Percentiles rank a stretch among this genome's conserved stretches.
Conservation (phyloP, 495 filamentous ascomycete genomes). For the Lasiosphaeria ovina region DNA sequence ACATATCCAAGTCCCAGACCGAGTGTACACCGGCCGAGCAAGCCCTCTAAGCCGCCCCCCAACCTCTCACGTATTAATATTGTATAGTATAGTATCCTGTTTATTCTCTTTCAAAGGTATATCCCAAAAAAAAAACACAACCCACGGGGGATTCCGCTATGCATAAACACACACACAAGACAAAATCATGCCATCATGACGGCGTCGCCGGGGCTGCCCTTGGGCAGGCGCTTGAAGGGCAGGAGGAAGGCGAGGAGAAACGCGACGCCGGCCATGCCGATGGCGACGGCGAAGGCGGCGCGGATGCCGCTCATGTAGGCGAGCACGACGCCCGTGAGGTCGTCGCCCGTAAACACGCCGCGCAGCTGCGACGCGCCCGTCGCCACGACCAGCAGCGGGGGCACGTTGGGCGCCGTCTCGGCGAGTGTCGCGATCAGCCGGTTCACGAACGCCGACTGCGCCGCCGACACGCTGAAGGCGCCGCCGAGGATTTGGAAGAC, state of each 20-base stretch:
- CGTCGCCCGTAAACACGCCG: constrained; percentile 36
- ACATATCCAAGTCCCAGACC: too few relatives aligned
- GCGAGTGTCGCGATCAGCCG: constrained; percentile 36
- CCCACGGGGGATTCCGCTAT: too few relatives aligned
- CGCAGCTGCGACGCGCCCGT: constrained; percentile 55
- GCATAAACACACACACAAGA: too few relatives aligned
- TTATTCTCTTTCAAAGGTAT: too few relatives aligned
- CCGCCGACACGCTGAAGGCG: constrained; percentile 47
- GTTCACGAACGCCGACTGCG: constrained; percentile 50
- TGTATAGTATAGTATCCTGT: too few relatives aligned
- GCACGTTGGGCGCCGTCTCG: constrained; percentile 39
- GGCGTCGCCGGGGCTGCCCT: not conserved
- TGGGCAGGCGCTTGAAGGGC: constrained; percentile 16
- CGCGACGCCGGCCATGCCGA: constrained; percentile 24
- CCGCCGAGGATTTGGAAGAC: constrained; percentile 54
- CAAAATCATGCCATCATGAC: constrained; percentile 11
- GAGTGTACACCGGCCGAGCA: too few relatives aligned
- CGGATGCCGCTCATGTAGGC: constrained; percentile 56
- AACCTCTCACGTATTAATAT: too few relatives aligned
- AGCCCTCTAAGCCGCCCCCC: too few relatives aligned
- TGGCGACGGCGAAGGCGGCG: constrained; percentile 37
- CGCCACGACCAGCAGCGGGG: constrained; percentile 40
- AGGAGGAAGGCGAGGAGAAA: constrained; percentile 11
- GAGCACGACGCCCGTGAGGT: constrained; percentile 44
- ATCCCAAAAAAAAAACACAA: too few relatives aligned